Percentiles rank a stretch among this genome's conserved stretches.
phyloP scores from a whole-genome alignment of 768 basidiomycete genomes.

The Agaricus sinodeliciosus region DNA sequence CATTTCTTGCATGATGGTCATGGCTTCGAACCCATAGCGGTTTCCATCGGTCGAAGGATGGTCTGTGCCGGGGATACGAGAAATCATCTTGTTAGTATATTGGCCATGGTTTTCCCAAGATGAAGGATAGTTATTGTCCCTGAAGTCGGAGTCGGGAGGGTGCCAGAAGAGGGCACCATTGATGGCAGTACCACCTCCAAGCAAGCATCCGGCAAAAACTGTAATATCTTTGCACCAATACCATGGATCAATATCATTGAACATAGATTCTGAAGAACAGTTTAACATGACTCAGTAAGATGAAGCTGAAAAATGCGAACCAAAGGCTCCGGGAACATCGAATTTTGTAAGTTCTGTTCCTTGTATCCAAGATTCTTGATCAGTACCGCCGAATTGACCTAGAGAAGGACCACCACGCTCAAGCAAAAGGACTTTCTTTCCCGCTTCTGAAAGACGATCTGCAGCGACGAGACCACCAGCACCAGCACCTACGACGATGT shows the following conservation, averaged over 20 bases:
- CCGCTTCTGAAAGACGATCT: slow-evolving; percentile 52
- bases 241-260: slow-evolving; percentile 46
- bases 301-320: slow-evolving; percentile 12
- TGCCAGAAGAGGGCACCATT: slow-evolving; percentile 60
- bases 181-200: slow-evolving; percentile 58
- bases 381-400: slow-evolving; percentile 50
- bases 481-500: slow-evolving; percentile 53
- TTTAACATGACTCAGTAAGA: not conserved
- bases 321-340: slow-evolving; percentile 57
- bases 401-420: slow-evolving; percentile 62
- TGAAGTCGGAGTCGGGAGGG: slow-evolving; percentile 46
- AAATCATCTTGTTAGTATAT: slow-evolving; percentile 41
- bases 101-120: slow-evolving; percentile 47
- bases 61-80: slow-evolving; percentile 51
- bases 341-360: slow-evolving; percentile 39
- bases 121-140: slow-evolving; percentile 44
- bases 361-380: slow-evolving; percentile 39
- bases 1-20: slow-evolving; percentile 34
- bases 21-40: slow-evolving; percentile 47
- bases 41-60: slow-evolving; percentile 53
- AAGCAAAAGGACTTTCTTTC: slow-evolving; percentile 56
- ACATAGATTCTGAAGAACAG: slow-evolving; percentile 45
- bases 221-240: slow-evolving; percentile 67
- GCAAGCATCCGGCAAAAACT: slow-evolving; percentile 56
- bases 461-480: slow-evolving; percentile 54